Evolutionary conservation across 2,329 filamentous ascomycete genomes (phyloP).

Genomic region (Nectriaceae sp.): DNA sequence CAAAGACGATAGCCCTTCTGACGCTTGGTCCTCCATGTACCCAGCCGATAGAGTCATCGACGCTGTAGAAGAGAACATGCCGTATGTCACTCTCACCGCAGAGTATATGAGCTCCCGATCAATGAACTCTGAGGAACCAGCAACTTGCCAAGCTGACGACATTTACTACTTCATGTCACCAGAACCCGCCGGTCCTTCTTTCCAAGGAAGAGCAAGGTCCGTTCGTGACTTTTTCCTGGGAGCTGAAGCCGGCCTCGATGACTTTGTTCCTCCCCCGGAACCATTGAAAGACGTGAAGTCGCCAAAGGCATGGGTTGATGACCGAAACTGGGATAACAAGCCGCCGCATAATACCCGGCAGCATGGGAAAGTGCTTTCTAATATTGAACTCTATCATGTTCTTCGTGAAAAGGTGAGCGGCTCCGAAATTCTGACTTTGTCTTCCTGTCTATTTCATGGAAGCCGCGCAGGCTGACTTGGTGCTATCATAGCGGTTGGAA

Average conservation of each 20-base stretch:
- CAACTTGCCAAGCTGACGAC: no score
- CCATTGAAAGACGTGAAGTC: no score
- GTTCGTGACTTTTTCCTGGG: neutral
- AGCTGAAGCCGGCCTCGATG: neutral
- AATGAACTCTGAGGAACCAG: no score
- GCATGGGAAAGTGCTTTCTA: neutral
- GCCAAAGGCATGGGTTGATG: neutral
- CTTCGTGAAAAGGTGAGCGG: neutral
- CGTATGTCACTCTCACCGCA: no score
- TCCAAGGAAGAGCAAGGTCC: neutral
- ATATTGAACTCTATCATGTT: neutral
- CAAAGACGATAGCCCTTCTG: no score
- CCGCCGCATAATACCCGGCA: neutral
- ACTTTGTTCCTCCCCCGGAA: no score
- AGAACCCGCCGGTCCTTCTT: neutral
- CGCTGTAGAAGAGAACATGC: neutral
- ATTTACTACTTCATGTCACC: neutral
- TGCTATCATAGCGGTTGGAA: neutral
- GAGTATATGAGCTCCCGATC: no score
- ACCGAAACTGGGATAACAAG: neutral
- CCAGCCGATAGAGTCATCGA: slow-evolving; percentile 1
- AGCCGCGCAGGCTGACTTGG: neutral
- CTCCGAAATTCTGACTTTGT: neutral
- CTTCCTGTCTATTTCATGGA: no score
- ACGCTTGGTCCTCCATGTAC: neutral